Evolutionary conservation across 192 early-diverging fungal genomes (phyloP).

Genomic region (Podila horticola): DNA sequence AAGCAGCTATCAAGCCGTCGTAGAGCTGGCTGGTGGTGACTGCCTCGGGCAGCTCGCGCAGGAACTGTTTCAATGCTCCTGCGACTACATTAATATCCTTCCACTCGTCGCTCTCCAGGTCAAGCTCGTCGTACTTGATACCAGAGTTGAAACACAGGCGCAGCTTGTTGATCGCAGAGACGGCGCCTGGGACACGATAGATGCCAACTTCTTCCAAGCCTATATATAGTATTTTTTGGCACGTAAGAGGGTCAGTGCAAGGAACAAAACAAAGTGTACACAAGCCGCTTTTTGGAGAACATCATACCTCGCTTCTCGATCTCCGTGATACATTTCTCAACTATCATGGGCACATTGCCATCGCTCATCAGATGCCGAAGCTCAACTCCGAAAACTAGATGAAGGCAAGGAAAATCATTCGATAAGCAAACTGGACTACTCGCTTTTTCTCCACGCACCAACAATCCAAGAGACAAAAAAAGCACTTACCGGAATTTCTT

Average conservation of each 20-base stretch:
- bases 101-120: constrained; percentile 68
- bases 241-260: not conserved
- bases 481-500: constrained; percentile 40
- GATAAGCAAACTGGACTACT: not conserved
- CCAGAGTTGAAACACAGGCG: constrained; percentile 69
- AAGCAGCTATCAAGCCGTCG: constrained; percentile 82
- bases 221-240: constrained; percentile 1
- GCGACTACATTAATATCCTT: constrained; percentile 87
- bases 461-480: not conserved
- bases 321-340: constrained; percentile 76
- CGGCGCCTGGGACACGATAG: constrained; percentile 76
- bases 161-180: constrained; percentile 69
- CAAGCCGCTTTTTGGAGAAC: too few species aligned
- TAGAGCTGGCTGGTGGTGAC: constrained; percentile 88
- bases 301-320: constrained; percentile 69
- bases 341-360: constrained; percentile 65
- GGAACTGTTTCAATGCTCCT: constrained; percentile 92
- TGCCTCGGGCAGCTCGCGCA: constrained; percentile 94
- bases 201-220: constrained; percentile 80
- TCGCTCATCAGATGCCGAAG: constrained; percentile 68
- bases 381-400: constrained; percentile 67
- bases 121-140: constrained; percentile 53
- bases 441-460: not conserved
- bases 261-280: not conserved
- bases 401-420: not conserved